Conservation (phyloP, 1,284 basidiomycete genomes). For the Veloporphyrellus conicus region DNA sequence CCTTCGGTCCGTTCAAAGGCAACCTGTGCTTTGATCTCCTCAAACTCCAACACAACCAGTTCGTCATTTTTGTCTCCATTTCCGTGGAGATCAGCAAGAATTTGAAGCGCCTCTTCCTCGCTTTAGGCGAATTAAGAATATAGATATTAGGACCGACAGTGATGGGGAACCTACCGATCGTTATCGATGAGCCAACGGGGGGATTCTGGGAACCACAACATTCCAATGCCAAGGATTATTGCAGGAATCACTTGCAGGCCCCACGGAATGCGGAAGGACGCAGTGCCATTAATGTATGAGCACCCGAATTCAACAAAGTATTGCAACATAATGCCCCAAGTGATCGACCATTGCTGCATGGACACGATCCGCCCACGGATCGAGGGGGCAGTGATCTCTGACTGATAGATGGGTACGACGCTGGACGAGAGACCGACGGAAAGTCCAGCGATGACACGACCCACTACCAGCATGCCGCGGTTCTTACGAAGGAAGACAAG, state of each 20-base stretch:
- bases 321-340: slow-evolving; percentile 71
- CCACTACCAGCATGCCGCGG: slow-evolving; percentile 64
- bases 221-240: slow-evolving; percentile 62
- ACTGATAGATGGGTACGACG: slow-evolving; percentile 69
- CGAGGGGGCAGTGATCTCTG: slow-evolving; percentile 63
- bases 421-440: slow-evolving; percentile 57
- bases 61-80: slow-evolving; percentile 59
- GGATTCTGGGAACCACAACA: slow-evolving; percentile 63
- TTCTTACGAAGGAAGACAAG: slow-evolving; percentile 37
- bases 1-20: slow-evolving; percentile 66
- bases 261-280: slow-evolving; percentile 78
- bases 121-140: slow-evolving; percentile 30
- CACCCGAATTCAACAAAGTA: slow-evolving; percentile 74
- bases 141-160: neutral
- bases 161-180: slow-evolving; percentile 37
- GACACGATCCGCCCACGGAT: slow-evolving; percentile 75
- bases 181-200: slow-evolving; percentile 69
- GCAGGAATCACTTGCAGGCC: slow-evolving; percentile 75
- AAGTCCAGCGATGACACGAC: slow-evolving; percentile 60
- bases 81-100: slow-evolving; percentile 78
- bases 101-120: slow-evolving; percentile 67
- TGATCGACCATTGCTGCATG: slow-evolving; percentile 76
- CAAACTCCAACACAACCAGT: slow-evolving; percentile 73
- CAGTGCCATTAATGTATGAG: slow-evolving; percentile 64
- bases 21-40: slow-evolving; percentile 76